Percentiles rank a stretch among this genome's conserved stretches.
Conservation (phyloP, 225 moss, liverwort and hornwort genomes). For the Pseudisothecium myosuroides region DNA sequence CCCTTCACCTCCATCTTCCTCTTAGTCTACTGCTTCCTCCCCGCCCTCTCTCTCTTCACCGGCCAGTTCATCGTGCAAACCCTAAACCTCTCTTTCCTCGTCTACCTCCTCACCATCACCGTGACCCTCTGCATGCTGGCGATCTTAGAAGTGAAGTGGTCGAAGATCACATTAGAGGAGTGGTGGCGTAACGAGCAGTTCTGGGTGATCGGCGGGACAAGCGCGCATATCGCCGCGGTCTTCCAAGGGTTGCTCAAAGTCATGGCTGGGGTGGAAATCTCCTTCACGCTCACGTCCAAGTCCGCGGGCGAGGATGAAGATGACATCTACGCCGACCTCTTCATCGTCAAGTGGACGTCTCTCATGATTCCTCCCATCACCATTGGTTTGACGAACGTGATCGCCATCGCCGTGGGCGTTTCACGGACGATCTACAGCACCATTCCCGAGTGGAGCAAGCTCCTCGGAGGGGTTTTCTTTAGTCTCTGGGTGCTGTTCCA, state of each 20-base stretch:
- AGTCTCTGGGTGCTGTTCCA: constrained; percentile 62
- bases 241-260: constrained; percentile 67
- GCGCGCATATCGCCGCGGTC: constrained; percentile 68
- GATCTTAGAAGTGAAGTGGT: constrained; percentile 66
- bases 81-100: constrained; percentile 49
- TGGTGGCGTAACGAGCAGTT: constrained; percentile 86
- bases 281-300: constrained; percentile 70
- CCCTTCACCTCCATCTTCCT: constrained; percentile 74
- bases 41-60: constrained; percentile 64
- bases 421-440: constrained; percentile 52
- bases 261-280: constrained; percentile 61
- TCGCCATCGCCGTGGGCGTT: constrained; percentile 52
- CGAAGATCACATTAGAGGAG: constrained; percentile 60
- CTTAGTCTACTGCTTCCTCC: constrained; percentile 70
- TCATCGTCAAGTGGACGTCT: constrained; percentile 61
- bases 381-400: constrained; percentile 46
- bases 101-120: constrained; percentile 61
- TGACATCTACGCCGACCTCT: constrained; percentile 61
- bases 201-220: constrained; percentile 77
- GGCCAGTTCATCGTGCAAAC: constrained; percentile 70
- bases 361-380: constrained; percentile 72
- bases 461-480: constrained; percentile 64
- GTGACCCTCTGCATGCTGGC: constrained; percentile 59
- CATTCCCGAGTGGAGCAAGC: constrained; percentile 66
- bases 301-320: constrained; percentile 42